Percentiles rank a stretch among this genome's conserved stretches.
Conservation (phyloP, 2,329 filamentous ascomycete species). For the Verticillium isaacii region DNA sequence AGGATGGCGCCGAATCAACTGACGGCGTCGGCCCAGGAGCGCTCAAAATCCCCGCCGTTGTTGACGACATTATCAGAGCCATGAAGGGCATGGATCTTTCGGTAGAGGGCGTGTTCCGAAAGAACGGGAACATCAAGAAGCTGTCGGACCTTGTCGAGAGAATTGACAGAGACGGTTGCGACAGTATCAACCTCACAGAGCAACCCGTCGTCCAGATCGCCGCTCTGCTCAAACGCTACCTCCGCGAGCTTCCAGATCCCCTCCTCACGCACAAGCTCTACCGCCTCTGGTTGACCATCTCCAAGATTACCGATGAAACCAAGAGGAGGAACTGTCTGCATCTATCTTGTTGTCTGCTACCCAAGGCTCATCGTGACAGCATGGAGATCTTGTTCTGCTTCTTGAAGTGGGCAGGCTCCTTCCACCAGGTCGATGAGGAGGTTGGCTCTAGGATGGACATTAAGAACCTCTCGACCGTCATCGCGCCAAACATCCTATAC, state of each 20-base stretch:
- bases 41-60: conserved; percentile 82
- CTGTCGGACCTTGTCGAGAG: conserved; percentile 79
- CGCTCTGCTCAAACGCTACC: conserved; percentile 89
- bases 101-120: conserved; percentile 96
- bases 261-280: conserved; percentile 94
- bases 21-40: conserved; percentile 92
- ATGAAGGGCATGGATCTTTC: conserved; percentile 99
- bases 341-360: conserved; percentile 84
- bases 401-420: conserved; percentile 95
- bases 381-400: conserved; percentile 95
- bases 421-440: conserved; percentile 96
- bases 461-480: conserved; percentile 94
- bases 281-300: conserved; percentile 81
- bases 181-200: conserved; percentile 78
- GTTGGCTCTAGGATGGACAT: conserved; percentile 98
- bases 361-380: conserved; percentile 87
- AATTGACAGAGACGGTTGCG: conserved; percentile 81
- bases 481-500: conserved; percentile 90
- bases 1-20: conserved; percentile 94
- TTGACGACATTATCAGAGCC: conserved; percentile 90
- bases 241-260: conserved; percentile 90
- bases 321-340: conserved; percentile 83
- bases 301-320: conserved; percentile 79
- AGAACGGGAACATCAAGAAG: conserved; percentile 97
- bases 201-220: conserved; percentile 93